phyloP scores from a whole-genome alignment of 768 basidiomycete genomes.

The Collybia sordida region DNA sequence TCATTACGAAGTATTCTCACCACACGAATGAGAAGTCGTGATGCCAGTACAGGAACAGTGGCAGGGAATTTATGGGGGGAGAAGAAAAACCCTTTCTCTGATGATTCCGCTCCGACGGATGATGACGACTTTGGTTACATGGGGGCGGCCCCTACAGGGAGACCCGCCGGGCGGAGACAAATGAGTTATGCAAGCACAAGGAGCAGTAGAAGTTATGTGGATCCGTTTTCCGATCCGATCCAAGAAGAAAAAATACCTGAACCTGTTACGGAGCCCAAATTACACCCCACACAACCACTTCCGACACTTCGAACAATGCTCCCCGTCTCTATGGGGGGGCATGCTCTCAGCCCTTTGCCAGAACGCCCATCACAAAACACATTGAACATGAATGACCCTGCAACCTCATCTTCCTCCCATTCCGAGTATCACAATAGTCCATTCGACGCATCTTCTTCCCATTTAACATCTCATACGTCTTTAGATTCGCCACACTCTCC shows the following conservation, averaged over 20 bases:
- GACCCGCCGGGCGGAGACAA: slow-evolving; percentile 30
- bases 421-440: slow-evolving; percentile 26
- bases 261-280: slow-evolving; percentile 14
- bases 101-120: slow-evolving; percentile 36
- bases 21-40: slow-evolving; percentile 35
- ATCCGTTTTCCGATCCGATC: slow-evolving; percentile 48
- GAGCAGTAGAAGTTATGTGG: slow-evolving; percentile 35
- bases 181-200: slow-evolving; percentile 36
- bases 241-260: slow-evolving; percentile 26
- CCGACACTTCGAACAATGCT: slow-evolving; percentile 28
- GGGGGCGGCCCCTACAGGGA: slow-evolving; percentile 11
- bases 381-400: slow-evolving; percentile 24
- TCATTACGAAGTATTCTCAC: slow-evolving; percentile 49
- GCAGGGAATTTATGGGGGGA: slow-evolving; percentile 35
- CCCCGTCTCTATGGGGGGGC: slow-evolving; percentile 29
- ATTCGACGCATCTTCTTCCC: slow-evolving; percentile 18
- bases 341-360: slow-evolving; percentile 37
- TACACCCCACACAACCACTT: slow-evolving; percentile 14
- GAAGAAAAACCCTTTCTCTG: slow-evolving; percentile 52
- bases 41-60: slow-evolving; percentile 33
- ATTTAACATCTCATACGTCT: slow-evolving; percentile 25
- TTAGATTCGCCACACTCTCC: slow-evolving; percentile 25
- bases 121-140: slow-evolving; percentile 31
- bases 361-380: slow-evolving; percentile 36
- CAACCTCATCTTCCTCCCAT: slow-evolving; percentile 24